These are phyloP conservation scores for Candida sithepensis DNA, from an alignment of 805 yeast species.

Conservation along the genomic window DNA sequence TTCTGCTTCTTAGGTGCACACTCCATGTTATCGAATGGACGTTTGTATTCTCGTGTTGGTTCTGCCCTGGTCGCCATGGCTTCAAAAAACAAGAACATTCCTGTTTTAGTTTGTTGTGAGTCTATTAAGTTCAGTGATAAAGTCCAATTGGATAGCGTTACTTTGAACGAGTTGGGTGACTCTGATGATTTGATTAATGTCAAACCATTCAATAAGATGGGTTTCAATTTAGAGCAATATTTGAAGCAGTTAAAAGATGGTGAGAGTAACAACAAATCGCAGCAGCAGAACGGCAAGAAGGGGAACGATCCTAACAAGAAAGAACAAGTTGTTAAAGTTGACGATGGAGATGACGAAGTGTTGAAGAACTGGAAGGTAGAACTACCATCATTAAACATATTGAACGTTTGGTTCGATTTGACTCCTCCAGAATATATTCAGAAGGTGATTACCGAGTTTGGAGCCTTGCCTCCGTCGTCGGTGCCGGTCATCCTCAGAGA, in stretches of 20 bases:
- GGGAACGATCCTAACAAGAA: conserved; percentile 7
- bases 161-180: conserved; percentile 87
- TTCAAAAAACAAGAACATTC: conserved; percentile 82
- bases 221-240: conserved; percentile 65
- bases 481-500: conserved; percentile 96
- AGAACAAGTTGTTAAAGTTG: conserved; percentile 24
- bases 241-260: conserved; percentile 38
- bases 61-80: conserved; percentile 91
- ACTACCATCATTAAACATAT: conserved; percentile 60
- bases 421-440: conserved; percentile 93
- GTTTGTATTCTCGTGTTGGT: conserved; percentile 90
- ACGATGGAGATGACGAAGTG: conserved; percentile 35
- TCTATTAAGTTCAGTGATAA: conserved; percentile 90
- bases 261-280: conserved; percentile 10
- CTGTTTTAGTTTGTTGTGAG: conserved; percentile 94
- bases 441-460: conserved; percentile 93
- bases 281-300: conserved; percentile 16
- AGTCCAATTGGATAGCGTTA: conserved; percentile 94
- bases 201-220: conserved; percentile 54
- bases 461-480: conserved; percentile 95
- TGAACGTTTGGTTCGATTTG: conserved; percentile 87
- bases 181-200: conserved; percentile 62
- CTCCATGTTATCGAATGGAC: conserved; percentile 93
- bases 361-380: conserved; percentile 58
- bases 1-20: conserved; percentile 94